Percentiles rank a stretch among this genome's conserved stretches.
These are phyloP conservation scores for Brachypodium distachyon DNA, from an alignment of 202 grass and related monocot genomes.

Conservation along the genomic window DNA sequence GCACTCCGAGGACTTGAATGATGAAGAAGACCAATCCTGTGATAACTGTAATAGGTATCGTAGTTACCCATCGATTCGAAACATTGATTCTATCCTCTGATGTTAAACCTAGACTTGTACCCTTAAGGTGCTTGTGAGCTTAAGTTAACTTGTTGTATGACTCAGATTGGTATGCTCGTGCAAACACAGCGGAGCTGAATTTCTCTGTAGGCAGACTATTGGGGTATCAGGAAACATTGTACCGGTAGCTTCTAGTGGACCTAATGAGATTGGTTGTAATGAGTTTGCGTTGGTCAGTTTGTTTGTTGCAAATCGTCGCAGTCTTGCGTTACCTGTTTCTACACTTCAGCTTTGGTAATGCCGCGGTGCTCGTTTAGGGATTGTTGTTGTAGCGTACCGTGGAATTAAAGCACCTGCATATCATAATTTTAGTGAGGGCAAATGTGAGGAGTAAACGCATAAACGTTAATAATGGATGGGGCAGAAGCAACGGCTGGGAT, in stretches of 20 bases:
- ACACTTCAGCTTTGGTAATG: neutral
- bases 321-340: too few species aligned
- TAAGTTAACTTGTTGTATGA: conserved; percentile 23
- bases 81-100: conserved; percentile 8
- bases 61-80: conserved; percentile 24
- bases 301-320: too few species aligned
- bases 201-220: conserved; percentile 11
- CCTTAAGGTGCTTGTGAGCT: conserved; percentile 4
- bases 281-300: neutral
- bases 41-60: conserved; percentile 9
- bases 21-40: conserved; percentile 7
- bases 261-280: neutral
- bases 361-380: too few species aligned
- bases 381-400: too few species aligned
- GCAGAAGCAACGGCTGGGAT: too few species aligned
- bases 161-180: neutral
- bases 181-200: conserved; percentile 1
- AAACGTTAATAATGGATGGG: too few species aligned
- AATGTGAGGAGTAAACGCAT: too few species aligned
- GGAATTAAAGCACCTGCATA: too few species aligned
- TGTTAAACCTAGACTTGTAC: conserved; percentile 9
- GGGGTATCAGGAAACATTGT: conserved; percentile 16
- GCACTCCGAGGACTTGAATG: conserved; percentile 36
- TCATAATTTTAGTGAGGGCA: too few species aligned
- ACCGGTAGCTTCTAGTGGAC: conserved; percentile 2